These are phyloP conservation scores for Beauveria australis DNA, from an alignment of 2,329 filamentous ascomycete species.

Conservation along the genomic window DNA sequence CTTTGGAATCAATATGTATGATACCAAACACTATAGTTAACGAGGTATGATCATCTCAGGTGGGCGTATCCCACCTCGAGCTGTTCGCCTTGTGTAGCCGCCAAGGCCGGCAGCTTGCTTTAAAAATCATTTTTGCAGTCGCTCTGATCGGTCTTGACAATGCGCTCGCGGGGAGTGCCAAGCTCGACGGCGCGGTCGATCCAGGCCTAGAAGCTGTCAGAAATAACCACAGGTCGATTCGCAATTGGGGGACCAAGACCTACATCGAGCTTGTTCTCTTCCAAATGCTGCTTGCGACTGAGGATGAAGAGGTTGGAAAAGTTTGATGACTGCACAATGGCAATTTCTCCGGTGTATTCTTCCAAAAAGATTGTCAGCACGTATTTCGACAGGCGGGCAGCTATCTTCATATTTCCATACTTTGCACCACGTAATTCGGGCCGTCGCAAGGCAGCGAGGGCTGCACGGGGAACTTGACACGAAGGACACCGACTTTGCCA, in stretches of 20 bases:
- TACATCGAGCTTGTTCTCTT: constrained; percentile 21
- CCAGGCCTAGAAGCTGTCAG: constrained; percentile 16
- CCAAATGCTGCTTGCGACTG: constrained; percentile 22
- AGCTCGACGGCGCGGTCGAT: constrained; percentile 19
- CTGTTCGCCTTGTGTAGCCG: no score
- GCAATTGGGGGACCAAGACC: not conserved
- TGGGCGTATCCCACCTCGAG: no score
- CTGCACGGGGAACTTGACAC: constrained; percentile 24
- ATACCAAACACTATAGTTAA: not conserved
- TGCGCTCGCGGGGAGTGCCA: constrained; percentile 18
- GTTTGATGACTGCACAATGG: constrained; percentile 25
- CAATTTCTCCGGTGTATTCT: constrained; percentile 25
- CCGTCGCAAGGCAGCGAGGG: constrained; percentile 21
- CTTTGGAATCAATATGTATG: not conserved
- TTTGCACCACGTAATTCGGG: constrained; percentile 27
- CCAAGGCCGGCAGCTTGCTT: not conserved
- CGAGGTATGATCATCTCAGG: not conserved
- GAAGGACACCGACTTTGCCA: constrained; percentile 21
- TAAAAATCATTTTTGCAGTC: constrained; percentile 14
- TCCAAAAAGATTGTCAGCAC: not conserved
- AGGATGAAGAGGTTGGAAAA: constrained; percentile 25
- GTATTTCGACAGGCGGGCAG: no score
- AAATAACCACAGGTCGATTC: not conserved
- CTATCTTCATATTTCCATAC: constrained; percentile 17
- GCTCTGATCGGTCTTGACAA: constrained; percentile 21